Percentiles rank a stretch among this genome's conserved stretches.
Evolutionary conservation across 2,329 filamentous ascomycete genomes (phyloP).

Genomic region (Fusarium sulawesiense): DNA sequence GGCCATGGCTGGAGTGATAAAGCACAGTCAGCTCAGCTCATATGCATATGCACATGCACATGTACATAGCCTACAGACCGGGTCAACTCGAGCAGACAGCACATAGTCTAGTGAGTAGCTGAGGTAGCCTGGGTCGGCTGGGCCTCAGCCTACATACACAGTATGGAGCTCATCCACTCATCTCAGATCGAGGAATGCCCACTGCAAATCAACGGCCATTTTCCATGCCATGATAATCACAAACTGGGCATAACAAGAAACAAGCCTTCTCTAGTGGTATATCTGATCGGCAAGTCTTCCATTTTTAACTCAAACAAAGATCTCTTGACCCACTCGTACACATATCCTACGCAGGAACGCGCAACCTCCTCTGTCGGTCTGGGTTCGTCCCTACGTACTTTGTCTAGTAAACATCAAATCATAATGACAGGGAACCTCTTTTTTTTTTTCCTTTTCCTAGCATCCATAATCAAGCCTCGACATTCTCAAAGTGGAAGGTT

Average conservation of each 20-base stretch:
- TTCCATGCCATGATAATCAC: not conserved
- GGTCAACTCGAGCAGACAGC: not conserved
- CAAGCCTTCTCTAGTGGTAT: slow-evolving; percentile 15
- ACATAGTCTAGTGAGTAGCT: not conserved
- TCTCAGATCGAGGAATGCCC: slow-evolving; percentile 10
- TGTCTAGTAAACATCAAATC: slow-evolving; percentile 22
- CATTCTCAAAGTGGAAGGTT: slow-evolving; percentile 87
- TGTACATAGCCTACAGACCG: slow-evolving; percentile 2
- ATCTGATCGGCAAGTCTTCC: slow-evolving; percentile 23
- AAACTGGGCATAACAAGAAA: slow-evolving; percentile 6
- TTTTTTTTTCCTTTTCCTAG: not conserved
- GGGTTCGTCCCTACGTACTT: slow-evolving; percentile 11
- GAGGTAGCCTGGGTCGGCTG: not conserved
- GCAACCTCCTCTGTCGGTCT: slow-evolving; percentile 8
- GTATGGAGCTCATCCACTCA: slow-evolving; percentile 3
- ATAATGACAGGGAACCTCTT: slow-evolving; percentile 13
- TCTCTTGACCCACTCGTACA: slow-evolving; percentile 19
- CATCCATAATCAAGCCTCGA: slow-evolving; percentile 57
- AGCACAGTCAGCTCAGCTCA: slow-evolving; percentile 3
- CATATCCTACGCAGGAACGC: slow-evolving; percentile 30
- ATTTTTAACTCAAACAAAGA: slow-evolving; percentile 23
- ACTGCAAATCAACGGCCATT: not conserved
- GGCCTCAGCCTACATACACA: not conserved
- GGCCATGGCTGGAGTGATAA: not conserved
- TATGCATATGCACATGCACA: not conserved